Conservation (phyloP, 2,329 filamentous ascomycete species). For the Beauveria sp. region DNA sequence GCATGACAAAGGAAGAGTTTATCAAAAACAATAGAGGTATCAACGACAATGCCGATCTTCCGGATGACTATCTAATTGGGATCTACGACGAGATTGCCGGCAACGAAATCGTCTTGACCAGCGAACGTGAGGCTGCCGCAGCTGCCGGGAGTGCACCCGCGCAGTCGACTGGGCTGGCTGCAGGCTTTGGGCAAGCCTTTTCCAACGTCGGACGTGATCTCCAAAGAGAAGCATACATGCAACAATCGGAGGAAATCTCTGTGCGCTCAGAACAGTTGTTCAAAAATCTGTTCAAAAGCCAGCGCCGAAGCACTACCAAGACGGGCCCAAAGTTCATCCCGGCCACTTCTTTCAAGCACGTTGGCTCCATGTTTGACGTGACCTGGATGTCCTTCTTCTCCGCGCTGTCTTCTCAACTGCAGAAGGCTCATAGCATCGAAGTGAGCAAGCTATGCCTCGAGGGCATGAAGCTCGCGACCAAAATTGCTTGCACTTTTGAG, state of each 20-base stretch:
- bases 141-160: slow-evolving; percentile 58
- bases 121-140: slow-evolving; percentile 82
- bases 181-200: slow-evolving; percentile 78
- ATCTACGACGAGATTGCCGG: slow-evolving; percentile 89
- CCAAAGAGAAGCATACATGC: slow-evolving; percentile 85
- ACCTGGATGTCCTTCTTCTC: slow-evolving; percentile 99
- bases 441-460: slow-evolving; percentile 90
- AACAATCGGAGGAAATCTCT: slow-evolving; percentile 89
- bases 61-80: slow-evolving; percentile 78
- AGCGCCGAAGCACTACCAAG: slow-evolving; percentile 70
- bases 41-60: slow-evolving; percentile 90
- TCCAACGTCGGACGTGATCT: slow-evolving; percentile 88
- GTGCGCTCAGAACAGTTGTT: slow-evolving; percentile 73
- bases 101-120: slow-evolving; percentile 92
- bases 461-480: slow-evolving; percentile 87
- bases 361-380: slow-evolving; percentile 97
- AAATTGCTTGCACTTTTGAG: slow-evolving; percentile 88
- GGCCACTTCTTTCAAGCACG: slow-evolving; percentile 87
- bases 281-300: slow-evolving; percentile 84
- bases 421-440: slow-evolving; percentile 87
- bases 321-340: slow-evolving; percentile 72
- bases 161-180: slow-evolving; percentile 64
- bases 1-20: slow-evolving; percentile 96
- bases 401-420: slow-evolving; percentile 84
- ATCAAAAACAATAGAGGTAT: slow-evolving; percentile 99